Evolutionary conservation across 768 basidiomycete species (phyloP), one percentile per base, ranked within the genome.

Genomic region (Tricholoma terreum): DNA sequence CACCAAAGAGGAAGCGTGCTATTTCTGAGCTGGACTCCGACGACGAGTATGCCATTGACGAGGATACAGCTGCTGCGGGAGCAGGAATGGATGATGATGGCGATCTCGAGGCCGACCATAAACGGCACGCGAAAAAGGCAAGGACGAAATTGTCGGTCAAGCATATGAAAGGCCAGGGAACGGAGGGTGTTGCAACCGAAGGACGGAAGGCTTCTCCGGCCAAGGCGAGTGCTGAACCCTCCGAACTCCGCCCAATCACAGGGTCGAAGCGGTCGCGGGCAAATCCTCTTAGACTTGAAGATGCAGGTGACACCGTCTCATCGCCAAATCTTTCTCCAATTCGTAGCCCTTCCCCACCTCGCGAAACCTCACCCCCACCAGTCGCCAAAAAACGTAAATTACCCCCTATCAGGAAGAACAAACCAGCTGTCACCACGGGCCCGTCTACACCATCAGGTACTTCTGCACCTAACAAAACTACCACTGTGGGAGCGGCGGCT

Each of bases 401-500:
- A 19, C 85, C 86, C 0, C 72, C 80, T n/a, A 88, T 88, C 59
- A 87, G 81, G 74, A 87, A 87, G 72, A 83, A 76, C 69, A 86
- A 86, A 68, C 19, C 57, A n/a, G 60, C 50, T 50, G 62, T 67
- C n/a, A 50, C 68, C 8, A 49, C 65, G 10, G 58, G 67, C 14
- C 57, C 70, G 46, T 53, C 71, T 14, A 55, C 70, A 0, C 60
- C 64, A 4, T 31, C 70, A 17, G 68, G 67, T 36, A 60, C 71
- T 15, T 36, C 59, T 10, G 52, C 62, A 24, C 49, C 61, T 8
- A 61, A 63, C 40, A 70, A 72, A 21, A 65, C 75, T 21, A 65
- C 63, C 1, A 36, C 70, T 33, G 55, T 68, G 24, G 64, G 69
- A 11, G 54, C 65, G n/a, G 60, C 63, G n/a, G 62, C 56, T 19